Evolutionary conservation across 2,329 filamentous ascomycete genomes (phyloP), one percentile per base, ranked within the genome.

Genomic region (Trichoderma arundinaceum): DNA sequence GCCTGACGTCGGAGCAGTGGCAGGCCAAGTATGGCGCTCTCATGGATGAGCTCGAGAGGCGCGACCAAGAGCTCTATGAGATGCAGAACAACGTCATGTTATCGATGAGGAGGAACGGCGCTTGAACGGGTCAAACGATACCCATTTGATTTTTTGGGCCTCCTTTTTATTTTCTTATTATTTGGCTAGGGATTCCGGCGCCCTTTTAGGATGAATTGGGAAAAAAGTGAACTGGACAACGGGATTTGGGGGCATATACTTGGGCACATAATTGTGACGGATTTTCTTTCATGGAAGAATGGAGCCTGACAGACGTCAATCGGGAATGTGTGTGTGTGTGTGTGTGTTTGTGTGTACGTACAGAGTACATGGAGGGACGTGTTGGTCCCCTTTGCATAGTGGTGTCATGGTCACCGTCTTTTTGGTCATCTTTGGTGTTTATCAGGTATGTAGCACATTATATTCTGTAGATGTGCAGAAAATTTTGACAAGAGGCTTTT

Each of bases 11-110:
- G 3, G 78, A 76, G 46, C 75, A 80, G 56, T 86, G 85, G 85
- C 81, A 84, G 72, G 74, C 75, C 54, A 84, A 80, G 67, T 88
- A 88, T 69, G 78, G 77, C 49, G 83, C 86, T 63, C 79, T 91
- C 69, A 82, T 89, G 72, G 83, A 83, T 48, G 82, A 83, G 68
- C 82, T 91, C 71, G 83, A 82, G 72, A 83, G 85, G 66, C 82
- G 83, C 66, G 87, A 90, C 70, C 82, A 83, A 70, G 81, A 83
- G 70, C 74, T 85, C 60, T 72, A 74, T 61, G 76, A 77, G 46
- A 71, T 86, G 64, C 80, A 78, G 69, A 75, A 74, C 44, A 78
- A 73, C 35, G 74, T 87, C 51, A 71, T 84, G 65, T 75, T 78
- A 61, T 72, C 76, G 15, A 66, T 81, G 57, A 73, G 68, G 61